Base-by-base conservation (phyloP, 2,329 filamentous ascomycete genomes). In the Aaosphaeria pasadenensis region DNA sequence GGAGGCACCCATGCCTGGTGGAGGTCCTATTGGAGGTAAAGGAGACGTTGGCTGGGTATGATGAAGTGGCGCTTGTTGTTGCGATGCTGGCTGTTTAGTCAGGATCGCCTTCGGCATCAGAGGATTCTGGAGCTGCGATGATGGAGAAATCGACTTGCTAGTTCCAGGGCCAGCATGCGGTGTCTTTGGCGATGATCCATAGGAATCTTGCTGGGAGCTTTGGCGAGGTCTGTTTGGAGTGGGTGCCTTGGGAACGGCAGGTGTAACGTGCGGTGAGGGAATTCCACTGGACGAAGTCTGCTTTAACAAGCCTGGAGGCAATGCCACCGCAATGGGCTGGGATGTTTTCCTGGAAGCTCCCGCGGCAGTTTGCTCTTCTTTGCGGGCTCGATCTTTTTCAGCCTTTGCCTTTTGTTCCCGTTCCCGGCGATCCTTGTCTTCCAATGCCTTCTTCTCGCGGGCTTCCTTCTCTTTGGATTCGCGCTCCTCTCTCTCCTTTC, bases 241-340 rank as follows among this genome's bases (percentile, higher is more conserved):
- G 5, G 90, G 85, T 17, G 86, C 85, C 67, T 96, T 96, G 9
- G 91, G 85, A 42, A 95, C 73, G 29, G 84, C 86, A 6, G 94
- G 92, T 32, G 89, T 94, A 44, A 92, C 81, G 64, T 90, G 89
- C 6, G 92, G 92, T 11, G 92, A 96, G 42, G 84, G 83, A 54
- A 86, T 79, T 50, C 72, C 73, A 11, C 74, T 72, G 31, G 73
- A 70, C 24, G 67, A 69, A 30, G 74, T 78, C 48, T 81, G 77
- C 56, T 82, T 77, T 36, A 77, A 71, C 44, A 83, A 62, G 43
- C 76, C 78, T 39, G 78, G 74, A 33, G 81, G 78, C 38, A 83
- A 66, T 41, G 78, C 76, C 31, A 81, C 75, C 46, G 71, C 57
- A 58, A 73, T 57, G 55, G 64, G 65, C 59, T 73, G 67, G 50